A percentile compares a stretch with the other conserved stretches of the same genome.
Conservation (phyloP, 177 flowering plant genomes). For the Vitis hybrid region DNA sequence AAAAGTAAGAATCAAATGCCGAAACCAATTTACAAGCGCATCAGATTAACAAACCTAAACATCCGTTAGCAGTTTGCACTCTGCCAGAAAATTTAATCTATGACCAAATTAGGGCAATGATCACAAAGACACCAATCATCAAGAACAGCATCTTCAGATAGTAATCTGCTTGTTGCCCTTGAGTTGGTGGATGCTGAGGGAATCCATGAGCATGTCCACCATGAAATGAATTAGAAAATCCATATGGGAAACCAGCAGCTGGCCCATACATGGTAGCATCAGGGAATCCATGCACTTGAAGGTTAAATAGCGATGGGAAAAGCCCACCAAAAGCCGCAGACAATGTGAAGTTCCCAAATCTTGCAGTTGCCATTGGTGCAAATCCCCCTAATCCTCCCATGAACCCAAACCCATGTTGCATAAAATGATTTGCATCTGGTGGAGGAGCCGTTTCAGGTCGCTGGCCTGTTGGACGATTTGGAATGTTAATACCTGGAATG, state of each 20-base stretch:
- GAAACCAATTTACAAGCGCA: conserved; percentile 15
- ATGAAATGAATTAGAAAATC: conserved; percentile 58
- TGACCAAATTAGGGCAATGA: conserved; percentile 42
- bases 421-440: conserved; percentile 51
- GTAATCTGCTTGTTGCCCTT: conserved; percentile 51
- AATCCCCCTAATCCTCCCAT: conserved; percentile 61
- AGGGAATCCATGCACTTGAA: conserved; percentile 71
- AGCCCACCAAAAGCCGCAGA: conserved; percentile 81
- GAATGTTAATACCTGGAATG: conserved; percentile 58
- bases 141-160: conserved; percentile 48
- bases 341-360: conserved; percentile 67
- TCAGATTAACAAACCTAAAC: conserved; percentile 11
- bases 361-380: conserved; percentile 57
- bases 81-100: conserved; percentile 15
- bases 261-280: conserved; percentile 63
- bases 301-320: conserved; percentile 64
- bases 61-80: conserved; percentile 11
- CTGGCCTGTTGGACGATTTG: conserved; percentile 75
- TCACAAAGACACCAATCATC: conserved; percentile 41
- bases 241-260: conserved; percentile 53
- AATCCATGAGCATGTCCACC: conserved; percentile 58
- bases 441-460: conserved; percentile 81
- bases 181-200: conserved; percentile 29
- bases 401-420: conserved; percentile 61
- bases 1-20: conserved; percentile 3